Evolutionary conservation across 352 stramenopile genomes (phyloP), one percentile per base, ranked within the genome.

Genomic region (Phytophthora cajani): DNA sequence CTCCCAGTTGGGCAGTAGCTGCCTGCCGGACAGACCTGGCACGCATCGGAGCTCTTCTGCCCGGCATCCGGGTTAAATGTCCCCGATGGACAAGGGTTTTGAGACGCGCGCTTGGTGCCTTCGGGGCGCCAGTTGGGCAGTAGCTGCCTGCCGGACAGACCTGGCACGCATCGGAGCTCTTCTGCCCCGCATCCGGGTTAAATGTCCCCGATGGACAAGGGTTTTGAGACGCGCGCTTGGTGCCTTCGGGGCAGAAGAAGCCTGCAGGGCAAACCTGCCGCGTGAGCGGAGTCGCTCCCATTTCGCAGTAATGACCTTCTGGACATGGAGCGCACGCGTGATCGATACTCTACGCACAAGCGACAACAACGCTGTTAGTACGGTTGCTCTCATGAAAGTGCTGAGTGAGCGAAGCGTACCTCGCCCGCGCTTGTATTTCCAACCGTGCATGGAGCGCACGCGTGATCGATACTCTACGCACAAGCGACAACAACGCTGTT

Each of bases 151-250:
- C 67, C 6, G 85, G 79, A 51, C 90, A 97, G 6, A 67, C 33
- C 23, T 74, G 11, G 44, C 93, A 98, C 5, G 85, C 74, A 14
- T 80, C 74, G 2, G 72, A 62, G 42, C 76, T 79, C 23, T 75
- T 86, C 47, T 95, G 71, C 1, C 75, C 81, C 21, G 78, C 78
- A 2, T 78, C n/a, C 0, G 71, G 52, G 33, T 89, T 98, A 69
- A 85, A 98, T 3, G 90, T 97, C 21, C 94, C 94, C 2, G 80
- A 87, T 12, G 90, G 90, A 75, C 95, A 98, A 3, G 93, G 87
- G 49, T 89, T 93, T 72, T 90, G 79, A 16, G 72, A 85, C 21
- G 73, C 77, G 2, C 81, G 78, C 44, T 87, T 90, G 0, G 90
- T 95, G 40, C 78, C 80, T 72, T 84, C 64, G 0, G 90, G 89